These are phyloP conservation scores for Theileria equi DNA, from an alignment of 169 alveolate genomes.

Conservation along the genomic window DNA sequence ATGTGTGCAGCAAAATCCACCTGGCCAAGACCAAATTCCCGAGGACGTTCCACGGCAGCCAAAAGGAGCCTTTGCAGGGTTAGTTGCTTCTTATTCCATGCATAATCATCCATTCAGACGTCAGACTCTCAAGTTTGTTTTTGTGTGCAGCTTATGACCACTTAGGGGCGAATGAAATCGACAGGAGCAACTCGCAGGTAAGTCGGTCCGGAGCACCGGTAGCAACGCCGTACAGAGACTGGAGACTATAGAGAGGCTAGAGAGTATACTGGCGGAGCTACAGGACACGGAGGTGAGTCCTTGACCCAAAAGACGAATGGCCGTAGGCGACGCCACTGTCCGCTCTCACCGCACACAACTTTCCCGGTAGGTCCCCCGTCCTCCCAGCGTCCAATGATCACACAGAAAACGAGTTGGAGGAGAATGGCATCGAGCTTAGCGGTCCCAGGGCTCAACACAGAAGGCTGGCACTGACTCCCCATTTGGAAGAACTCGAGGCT, in stretches of 20 bases:
- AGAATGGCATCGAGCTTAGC: too few relatives aligned
- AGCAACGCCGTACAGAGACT: too few relatives aligned
- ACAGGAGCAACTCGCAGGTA: slow-evolving; percentile 11
- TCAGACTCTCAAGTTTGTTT: slow-evolving; percentile 21
- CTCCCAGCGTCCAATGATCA: too few relatives aligned
- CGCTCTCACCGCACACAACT: too few relatives aligned
- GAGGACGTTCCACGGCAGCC: slow-evolving; percentile 21
- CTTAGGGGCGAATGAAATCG: slow-evolving; percentile 50
- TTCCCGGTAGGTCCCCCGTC: too few relatives aligned
- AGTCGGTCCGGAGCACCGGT: not conserved
- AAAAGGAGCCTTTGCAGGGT: slow-evolving; percentile 46
- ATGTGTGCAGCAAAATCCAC: slow-evolving; percentile 22
- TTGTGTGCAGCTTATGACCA: not conserved
- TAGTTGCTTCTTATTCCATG: not conserved
- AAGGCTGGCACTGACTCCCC: not conserved
- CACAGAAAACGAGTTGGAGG: too few relatives aligned
- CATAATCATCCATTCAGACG: not conserved
- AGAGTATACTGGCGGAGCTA: too few relatives aligned
- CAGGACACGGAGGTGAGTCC: too few relatives aligned
- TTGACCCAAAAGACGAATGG: too few relatives aligned
- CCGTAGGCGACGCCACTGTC: too few relatives aligned
- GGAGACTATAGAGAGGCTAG: too few relatives aligned
- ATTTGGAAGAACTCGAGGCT: slow-evolving; percentile 15
- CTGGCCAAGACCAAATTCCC: slow-evolving; percentile 47
- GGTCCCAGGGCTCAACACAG: too few relatives aligned